Base-by-base conservation (phyloP, 2,329 filamentous ascomycete species). In the Xylariaceae sp. region DNA sequence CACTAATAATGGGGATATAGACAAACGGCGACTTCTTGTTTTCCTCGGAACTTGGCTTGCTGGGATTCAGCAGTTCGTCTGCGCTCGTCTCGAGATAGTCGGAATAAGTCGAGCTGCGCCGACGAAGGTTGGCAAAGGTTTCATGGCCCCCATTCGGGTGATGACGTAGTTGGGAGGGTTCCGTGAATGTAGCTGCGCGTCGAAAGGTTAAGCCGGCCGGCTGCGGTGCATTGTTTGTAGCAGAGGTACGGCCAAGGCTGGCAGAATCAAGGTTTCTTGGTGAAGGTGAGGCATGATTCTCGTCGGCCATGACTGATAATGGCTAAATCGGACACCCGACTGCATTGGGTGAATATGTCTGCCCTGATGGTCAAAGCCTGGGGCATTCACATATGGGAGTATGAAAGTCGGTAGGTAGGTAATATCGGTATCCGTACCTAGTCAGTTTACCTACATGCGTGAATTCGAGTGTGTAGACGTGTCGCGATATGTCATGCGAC, bases 1-100 rank as follows among this genome's bases (percentile, higher is more conserved):
- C 91, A 68, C 96, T 87, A 0, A 84, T 86, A 35, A 97, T 74
- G 1, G 92, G 91, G n/a, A 88, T 76, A 1, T 85, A 88, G 58
- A 94, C 85, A 81, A 90, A 89, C 57, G 84, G 78, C 1, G 87
- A 87, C 51, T 81, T 76, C 39, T 86, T 82, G 12, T 75, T 70
- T 19, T 72, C 64, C 30, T 72, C 55, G 31, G 76, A 60, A 40
- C 72, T 68, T n/a, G 70, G 54, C 51, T 48, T 63, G 68, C 63
- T 62, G 61, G 83, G 73, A 72, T 85, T 68, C 76, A 92, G 73
- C 30, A 94, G 74, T 61, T 88, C 84, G 64, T 88, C 85, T 0
- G 85, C 87, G 26, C 87, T 88, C 2, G 81, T 81, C 46, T 80
- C 80, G 44, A 86, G 73, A 64, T 80, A 85, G 64, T 91, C 88